Percentiles rank a stretch among this genome's conserved stretches.
These are phyloP conservation scores for Clonostachys rosea DNA, from an alignment of 2,329 filamentous ascomycete genomes.

Conservation along the genomic window DNA sequence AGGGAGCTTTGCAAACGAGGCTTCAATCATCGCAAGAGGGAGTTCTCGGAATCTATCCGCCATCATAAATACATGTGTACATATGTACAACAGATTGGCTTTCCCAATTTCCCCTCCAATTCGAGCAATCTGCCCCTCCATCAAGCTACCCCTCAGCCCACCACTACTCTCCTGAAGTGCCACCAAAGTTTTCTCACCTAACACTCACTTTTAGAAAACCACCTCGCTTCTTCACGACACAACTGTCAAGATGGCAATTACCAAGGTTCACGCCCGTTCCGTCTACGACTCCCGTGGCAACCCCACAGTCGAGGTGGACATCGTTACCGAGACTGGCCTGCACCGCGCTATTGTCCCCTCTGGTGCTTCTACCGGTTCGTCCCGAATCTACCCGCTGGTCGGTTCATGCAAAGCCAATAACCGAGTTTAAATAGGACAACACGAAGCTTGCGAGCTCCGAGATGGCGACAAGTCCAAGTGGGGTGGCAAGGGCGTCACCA, in stretches of 20 bases:
- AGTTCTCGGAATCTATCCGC: neutral
- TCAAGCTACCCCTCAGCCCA: too few relatives aligned
- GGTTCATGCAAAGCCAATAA: slow-evolving; percentile 15
- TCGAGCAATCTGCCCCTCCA: neutral
- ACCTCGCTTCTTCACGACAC: slow-evolving; percentile 2
- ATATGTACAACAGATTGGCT: too few relatives aligned
- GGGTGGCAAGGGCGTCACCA: slow-evolving; percentile 82
- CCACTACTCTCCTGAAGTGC: neutral
- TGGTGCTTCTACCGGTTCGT: slow-evolving; percentile 86
- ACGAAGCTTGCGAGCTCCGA: slow-evolving; percentile 88
- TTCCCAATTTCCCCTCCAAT: neutral
- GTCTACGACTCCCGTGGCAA: slow-evolving; percentile 99
- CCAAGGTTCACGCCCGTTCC: slow-evolving; percentile 86
- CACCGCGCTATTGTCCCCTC: slow-evolving; percentile 98
- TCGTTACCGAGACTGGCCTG: slow-evolving; percentile 92
- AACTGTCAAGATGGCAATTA: slow-evolving; percentile 71
- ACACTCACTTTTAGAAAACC: slow-evolving; percentile 2
- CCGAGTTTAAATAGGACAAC: slow-evolving; percentile 57
- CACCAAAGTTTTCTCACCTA: neutral
- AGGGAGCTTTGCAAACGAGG: too few relatives aligned
- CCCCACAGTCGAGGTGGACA: slow-evolving; percentile 97
- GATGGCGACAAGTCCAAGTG: slow-evolving; percentile 85
- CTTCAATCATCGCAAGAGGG: neutral
- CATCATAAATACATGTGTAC: too few relatives aligned
- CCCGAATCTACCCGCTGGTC: slow-evolving; percentile 12